Conservation (phyloP, 2,329 filamentous ascomycete species). For the Clarireedia monteithiana region DNA sequence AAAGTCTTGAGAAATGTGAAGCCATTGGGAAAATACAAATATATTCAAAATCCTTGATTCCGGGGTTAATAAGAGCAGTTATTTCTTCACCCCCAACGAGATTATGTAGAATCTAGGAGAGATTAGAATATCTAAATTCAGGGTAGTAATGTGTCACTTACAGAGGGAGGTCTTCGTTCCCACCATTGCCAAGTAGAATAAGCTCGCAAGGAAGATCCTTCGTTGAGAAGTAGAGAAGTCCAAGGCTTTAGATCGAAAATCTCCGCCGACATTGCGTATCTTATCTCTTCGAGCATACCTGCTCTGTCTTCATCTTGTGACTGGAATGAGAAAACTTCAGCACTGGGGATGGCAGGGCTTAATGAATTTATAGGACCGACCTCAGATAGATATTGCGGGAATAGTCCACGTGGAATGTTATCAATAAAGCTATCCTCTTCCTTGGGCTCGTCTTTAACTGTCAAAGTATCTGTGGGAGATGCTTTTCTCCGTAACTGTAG, state of each 20-base stretch:
- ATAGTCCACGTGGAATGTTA: neutral
- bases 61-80: conserved; percentile 31
- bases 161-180: conserved; percentile 43
- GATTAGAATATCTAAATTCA: conserved; percentile 7
- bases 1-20: conserved; percentile 47
- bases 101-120: conserved; percentile 44
- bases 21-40: conserved; percentile 60
- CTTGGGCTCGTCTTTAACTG: neutral
- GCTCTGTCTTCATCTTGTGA: neutral
- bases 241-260: conserved; percentile 39
- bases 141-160: conserved; percentile 25
- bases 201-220: conserved; percentile 64
- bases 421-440: neutral
- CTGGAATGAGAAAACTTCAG: conserved; percentile 1
- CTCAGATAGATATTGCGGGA: neutral
- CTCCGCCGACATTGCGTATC: neutral
- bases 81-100: conserved; percentile 35
- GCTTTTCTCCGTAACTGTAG: conserved; percentile 36
- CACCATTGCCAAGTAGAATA: conserved; percentile 64
- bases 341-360: neutral
- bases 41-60: conserved; percentile 47
- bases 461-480: neutral
- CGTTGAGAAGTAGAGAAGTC: conserved; percentile 60
- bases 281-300: neutral
- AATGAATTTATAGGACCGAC: neutral